These are phyloP conservation scores for Apium graveolens DNA, from an alignment of 129 eudicot species.

Conservation along the genomic window DNA sequence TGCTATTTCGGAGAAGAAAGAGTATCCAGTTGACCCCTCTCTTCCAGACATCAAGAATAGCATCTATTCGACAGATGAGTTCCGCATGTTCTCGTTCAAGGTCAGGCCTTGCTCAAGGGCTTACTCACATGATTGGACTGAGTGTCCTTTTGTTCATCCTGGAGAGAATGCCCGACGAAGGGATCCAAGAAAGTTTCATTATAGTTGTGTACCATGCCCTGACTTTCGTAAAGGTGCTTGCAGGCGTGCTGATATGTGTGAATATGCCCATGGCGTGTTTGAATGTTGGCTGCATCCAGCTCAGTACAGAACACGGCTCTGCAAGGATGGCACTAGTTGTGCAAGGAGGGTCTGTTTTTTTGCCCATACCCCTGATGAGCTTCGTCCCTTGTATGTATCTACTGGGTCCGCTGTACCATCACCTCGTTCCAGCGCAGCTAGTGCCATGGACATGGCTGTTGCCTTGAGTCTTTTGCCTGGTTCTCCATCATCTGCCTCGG, in stretches of 20 bases:
- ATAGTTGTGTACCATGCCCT: constrained; percentile 27
- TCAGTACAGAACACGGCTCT: constrained; percentile 25
- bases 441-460: constrained; percentile 19
- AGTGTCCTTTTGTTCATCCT: constrained; percentile 30
- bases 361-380: constrained; percentile 22
- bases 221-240: constrained; percentile 26
- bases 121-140: constrained; percentile 25
- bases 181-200: constrained; percentile 25
- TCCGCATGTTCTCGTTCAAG: constrained; percentile 26
- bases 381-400: constrained; percentile 20
- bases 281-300: constrained; percentile 34
- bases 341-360: constrained; percentile 25
- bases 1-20: constrained; percentile 13
- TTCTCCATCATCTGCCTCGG: constrained; percentile 29
- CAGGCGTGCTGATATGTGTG: constrained; percentile 23
- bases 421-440: constrained; percentile 18
- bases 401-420: constrained; percentile 26
- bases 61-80: constrained; percentile 24
- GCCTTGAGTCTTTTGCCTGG: constrained; percentile 19
- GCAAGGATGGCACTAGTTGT: constrained; percentile 22
- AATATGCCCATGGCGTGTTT: constrained; percentile 27
- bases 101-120: constrained; percentile 29
- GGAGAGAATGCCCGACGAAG: constrained; percentile 29
- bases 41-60: constrained; percentile 23
- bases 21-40: constrained; percentile 21